A percentile compares a stretch with the other conserved stretches of the same genome.
Conservation (phyloP, 805 yeast species). For the Metschnikowia gelsemii region DNA sequence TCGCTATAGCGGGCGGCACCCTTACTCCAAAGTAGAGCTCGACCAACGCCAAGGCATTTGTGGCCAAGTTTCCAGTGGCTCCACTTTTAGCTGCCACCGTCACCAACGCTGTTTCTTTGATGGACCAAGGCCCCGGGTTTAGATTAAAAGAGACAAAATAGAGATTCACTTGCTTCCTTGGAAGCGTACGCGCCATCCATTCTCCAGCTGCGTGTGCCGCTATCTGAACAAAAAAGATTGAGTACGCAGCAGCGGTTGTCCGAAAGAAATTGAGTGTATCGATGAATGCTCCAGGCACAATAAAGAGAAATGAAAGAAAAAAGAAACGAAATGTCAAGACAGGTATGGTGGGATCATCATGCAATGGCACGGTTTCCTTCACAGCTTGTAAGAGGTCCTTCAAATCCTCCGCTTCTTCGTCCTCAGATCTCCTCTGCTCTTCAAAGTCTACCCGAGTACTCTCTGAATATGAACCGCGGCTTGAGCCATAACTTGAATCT, state of each 20-base stretch:
- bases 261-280: constrained; percentile 44
- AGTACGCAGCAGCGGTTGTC: constrained; percentile 49
- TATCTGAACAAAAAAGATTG: constrained; percentile 52
- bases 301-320: constrained; percentile 33
- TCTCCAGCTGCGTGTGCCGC: constrained; percentile 48
- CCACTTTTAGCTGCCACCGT: constrained; percentile 53
- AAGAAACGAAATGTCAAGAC: constrained; percentile 39
- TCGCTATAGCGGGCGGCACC: constrained; percentile 33
- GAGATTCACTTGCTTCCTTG: constrained; percentile 26
- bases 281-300: constrained; percentile 43
- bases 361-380: constrained; percentile 36
- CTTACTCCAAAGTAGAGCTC: constrained; percentile 42
- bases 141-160: constrained; percentile 28
- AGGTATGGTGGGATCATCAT: constrained; percentile 41
- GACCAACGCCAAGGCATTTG: constrained; percentile 47
- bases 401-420: constrained; percentile 25
- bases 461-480: not conserved
- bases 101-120: constrained; percentile 53
- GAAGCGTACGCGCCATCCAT: constrained; percentile 44
- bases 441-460: constrained; percentile 2
- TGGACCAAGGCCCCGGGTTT: constrained; percentile 58
- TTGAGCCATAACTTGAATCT: not conserved
- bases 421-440: not conserved
- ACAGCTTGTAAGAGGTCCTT: constrained; percentile 32
- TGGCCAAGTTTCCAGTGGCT: constrained; percentile 53